A percentile compares a stretch with the other conserved stretches of the same genome.
Evolutionary conservation across 148 eudicot species (phyloP).

Genomic region (Fagopyrum homotropicum): DNA sequence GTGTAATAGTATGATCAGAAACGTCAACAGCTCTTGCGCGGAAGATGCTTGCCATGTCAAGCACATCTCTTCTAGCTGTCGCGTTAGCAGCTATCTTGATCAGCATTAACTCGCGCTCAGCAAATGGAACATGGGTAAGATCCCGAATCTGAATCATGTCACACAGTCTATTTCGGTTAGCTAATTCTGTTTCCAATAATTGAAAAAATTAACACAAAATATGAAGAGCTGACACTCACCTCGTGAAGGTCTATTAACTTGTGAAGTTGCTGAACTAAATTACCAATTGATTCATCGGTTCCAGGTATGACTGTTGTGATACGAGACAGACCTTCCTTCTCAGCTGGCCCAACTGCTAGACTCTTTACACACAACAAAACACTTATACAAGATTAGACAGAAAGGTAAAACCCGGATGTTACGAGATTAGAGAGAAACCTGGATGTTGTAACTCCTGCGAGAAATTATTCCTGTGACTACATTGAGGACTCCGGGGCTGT

Average conservation of each 20-base stretch:
- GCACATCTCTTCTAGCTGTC: constrained; percentile 79
- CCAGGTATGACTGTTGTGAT: neutral
- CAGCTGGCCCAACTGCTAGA: constrained; percentile 5
- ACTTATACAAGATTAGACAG: too few relatives aligned
- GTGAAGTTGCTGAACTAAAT: neutral
- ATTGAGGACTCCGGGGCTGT: constrained; percentile 82
- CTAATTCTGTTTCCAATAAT: neutral
- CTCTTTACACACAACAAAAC: constrained; percentile 11
- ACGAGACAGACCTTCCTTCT: neutral
- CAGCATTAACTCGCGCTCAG: constrained; percentile 91
- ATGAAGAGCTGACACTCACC: neutral
- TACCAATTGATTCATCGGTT: neutral
- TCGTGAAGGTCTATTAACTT: neutral
- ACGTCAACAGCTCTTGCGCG: constrained; percentile 98
- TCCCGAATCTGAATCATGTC: constrained; percentile 44
- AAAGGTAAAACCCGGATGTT: too few relatives aligned
- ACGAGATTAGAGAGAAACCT: constrained; percentile 31
- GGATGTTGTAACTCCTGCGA: constrained; percentile 82
- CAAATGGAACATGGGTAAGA: constrained; percentile 76
- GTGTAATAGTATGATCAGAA: constrained; percentile 87
- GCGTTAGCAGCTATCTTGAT: constrained; percentile 82
- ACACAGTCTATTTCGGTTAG: neutral
- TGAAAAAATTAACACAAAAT: neutral
- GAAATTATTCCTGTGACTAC: constrained; percentile 71
- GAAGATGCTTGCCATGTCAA: constrained; percentile 83